Percentiles rank a stretch among this genome's conserved stretches.
Evolutionary conservation across 2,329 filamentous ascomycete genomes (phyloP).

Genomic region (Fusarium veterinarium): DNA sequence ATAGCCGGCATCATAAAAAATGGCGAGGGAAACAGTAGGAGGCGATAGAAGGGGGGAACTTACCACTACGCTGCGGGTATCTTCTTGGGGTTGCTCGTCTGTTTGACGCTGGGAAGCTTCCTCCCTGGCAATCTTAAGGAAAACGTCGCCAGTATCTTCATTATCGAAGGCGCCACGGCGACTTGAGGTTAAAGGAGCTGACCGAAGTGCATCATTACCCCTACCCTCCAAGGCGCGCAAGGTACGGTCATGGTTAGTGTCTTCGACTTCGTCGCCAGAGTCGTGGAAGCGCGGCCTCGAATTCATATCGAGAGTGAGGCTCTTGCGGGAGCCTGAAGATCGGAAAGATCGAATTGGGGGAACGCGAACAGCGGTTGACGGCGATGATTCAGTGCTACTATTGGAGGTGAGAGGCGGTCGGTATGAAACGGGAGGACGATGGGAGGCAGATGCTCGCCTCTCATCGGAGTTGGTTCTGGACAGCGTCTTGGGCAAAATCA

Average conservation of each 20-base stretch:
- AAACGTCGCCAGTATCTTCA: conserved; percentile 69
- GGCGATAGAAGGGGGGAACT: conserved; percentile 47
- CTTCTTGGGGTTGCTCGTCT: conserved; percentile 50
- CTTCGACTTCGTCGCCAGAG: conserved; percentile 55
- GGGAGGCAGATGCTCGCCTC: conserved; percentile 54
- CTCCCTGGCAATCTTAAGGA: conserved; percentile 68
- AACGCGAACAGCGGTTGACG: conserved; percentile 54
- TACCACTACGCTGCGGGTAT: conserved; percentile 58
- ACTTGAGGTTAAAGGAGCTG: conserved; percentile 56
- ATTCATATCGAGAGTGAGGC: conserved; percentile 65
- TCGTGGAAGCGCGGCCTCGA: conserved; percentile 58
- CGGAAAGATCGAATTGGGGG: conserved; percentile 68
- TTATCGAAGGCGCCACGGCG: conserved; percentile 51
- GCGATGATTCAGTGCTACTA: conserved; percentile 47
- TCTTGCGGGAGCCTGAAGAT: conserved; percentile 68
- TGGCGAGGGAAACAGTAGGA: not conserved
- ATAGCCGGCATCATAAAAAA: not conserved
- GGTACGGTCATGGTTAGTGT: conserved; percentile 61
- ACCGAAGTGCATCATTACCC: conserved; percentile 46
- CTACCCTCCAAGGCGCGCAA: conserved; percentile 63
- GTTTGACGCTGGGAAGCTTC: conserved; percentile 56
- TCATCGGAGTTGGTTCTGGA: conserved; percentile 59
- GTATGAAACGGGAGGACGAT: conserved; percentile 63
- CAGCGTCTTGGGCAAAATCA: conserved; percentile 59
- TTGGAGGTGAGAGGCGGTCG: conserved; percentile 52